Conservation (phyloP, 192 early-diverging fungal genomes). For the Coemansia sp. region DNA sequence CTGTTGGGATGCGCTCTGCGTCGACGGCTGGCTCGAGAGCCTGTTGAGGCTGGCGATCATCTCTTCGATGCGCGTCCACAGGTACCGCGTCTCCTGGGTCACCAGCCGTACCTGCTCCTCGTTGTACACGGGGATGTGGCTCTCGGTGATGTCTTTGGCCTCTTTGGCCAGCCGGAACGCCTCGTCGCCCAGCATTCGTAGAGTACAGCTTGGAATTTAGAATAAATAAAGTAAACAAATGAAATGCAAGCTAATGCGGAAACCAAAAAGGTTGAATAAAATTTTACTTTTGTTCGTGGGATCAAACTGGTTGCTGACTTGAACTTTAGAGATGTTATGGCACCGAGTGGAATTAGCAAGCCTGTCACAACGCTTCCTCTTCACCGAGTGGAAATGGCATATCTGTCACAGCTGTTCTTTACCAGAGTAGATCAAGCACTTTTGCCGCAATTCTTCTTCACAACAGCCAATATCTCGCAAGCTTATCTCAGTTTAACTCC, state of each 20-base stretch:
- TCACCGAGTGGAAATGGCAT: too few species aligned
- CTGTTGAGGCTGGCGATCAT: slow-evolving; percentile 40
- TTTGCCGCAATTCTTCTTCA: too few species aligned
- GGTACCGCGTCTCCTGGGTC: slow-evolving; percentile 71
- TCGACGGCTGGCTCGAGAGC: too few species aligned
- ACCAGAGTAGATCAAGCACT: too few species aligned
- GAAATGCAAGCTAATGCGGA: not conserved
- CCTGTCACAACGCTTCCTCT: too few species aligned
- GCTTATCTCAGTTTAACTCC: not conserved
- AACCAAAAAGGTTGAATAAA: not conserved
- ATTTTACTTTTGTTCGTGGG: too few species aligned
- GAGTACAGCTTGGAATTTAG: too few species aligned
- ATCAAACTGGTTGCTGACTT: too few species aligned
- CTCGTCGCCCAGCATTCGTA: slow-evolving; percentile 71
- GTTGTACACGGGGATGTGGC: slow-evolving; percentile 76
- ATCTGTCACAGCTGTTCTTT: too few species aligned
- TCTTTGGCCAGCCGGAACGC: slow-evolving; percentile 77
- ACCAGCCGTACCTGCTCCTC: slow-evolving; percentile 77
- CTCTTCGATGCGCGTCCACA: slow-evolving; percentile 55
- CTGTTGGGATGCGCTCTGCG: slow-evolving; percentile 1
- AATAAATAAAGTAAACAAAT: not conserved
- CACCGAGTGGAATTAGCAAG: too few species aligned
- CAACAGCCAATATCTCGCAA: too few species aligned
- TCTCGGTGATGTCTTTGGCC: slow-evolving; percentile 67
- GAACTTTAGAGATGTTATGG: too few species aligned